Percentiles rank a stretch among this genome's conserved stretches.
phyloP scores from a whole-genome alignment of 352 stramenopile species.

The Pythium volutum region DNA sequence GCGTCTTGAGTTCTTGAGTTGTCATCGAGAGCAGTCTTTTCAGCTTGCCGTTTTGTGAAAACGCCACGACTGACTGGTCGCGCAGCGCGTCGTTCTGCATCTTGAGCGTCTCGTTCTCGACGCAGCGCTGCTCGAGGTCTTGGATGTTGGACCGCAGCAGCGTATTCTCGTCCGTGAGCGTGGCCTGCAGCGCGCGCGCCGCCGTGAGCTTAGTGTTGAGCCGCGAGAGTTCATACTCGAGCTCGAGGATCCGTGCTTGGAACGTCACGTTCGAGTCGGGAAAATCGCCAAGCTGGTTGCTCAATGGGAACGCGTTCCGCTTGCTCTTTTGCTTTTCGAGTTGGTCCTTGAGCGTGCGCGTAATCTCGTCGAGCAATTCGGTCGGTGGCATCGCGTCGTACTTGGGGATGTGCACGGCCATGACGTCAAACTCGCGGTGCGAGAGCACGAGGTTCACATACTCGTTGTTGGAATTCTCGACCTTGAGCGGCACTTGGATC shows the following conservation, averaged over 20 bases:
- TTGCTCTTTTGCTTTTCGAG: slow-evolving; percentile 35
- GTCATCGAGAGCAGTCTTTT: slow-evolving; percentile 34
- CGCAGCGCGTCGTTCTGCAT: slow-evolving; percentile 65
- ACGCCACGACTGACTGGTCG: slow-evolving; percentile 45
- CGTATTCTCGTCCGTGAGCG: slow-evolving; percentile 71
- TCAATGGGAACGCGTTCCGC: slow-evolving; percentile 20
- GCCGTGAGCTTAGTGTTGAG: slow-evolving; percentile 62
- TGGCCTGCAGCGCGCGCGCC: slow-evolving; percentile 51
- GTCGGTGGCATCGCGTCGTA: slow-evolving; percentile 61
- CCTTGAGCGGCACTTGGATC: slow-evolving; percentile 71
- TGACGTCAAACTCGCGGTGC: slow-evolving; percentile 73
- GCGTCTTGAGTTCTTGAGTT: slow-evolving; percentile 28
- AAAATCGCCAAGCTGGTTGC: slow-evolving; percentile 26
- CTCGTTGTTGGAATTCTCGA: slow-evolving; percentile 34
- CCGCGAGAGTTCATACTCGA: slow-evolving; percentile 69
- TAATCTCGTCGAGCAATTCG: slow-evolving; percentile 57
- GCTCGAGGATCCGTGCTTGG: slow-evolving; percentile 54
- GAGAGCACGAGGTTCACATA: slow-evolving; percentile 75
- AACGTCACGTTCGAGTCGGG: slow-evolving; percentile 40
- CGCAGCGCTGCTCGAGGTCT: slow-evolving; percentile 42
- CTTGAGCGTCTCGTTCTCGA: slow-evolving; percentile 48
- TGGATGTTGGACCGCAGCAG: slow-evolving; percentile 43
- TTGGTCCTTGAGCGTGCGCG: slow-evolving; percentile 47
- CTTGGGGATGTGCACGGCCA: slow-evolving; percentile 67
- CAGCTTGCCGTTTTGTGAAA: slow-evolving; percentile 41